Evolutionary conservation across 768 basidiomycete species (phyloP).

Genomic region (Lactifluus pinguis): DNA sequence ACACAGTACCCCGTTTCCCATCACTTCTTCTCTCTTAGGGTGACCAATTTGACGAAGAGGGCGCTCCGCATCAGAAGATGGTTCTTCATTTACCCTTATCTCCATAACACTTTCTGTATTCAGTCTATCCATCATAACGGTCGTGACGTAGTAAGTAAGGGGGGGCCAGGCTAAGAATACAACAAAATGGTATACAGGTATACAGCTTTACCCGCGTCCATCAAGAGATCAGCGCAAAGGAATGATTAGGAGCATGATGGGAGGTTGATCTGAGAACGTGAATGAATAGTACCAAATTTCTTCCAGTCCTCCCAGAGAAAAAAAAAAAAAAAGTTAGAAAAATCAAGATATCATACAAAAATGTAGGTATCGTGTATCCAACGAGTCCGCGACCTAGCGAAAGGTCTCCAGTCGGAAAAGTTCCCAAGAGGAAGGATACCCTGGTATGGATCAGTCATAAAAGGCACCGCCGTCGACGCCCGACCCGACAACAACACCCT

Average conservation of each 20-base stretch:
- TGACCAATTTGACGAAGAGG: constrained; percentile 70
- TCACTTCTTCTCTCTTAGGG: constrained; percentile 35
- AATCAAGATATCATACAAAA: constrained; percentile 7
- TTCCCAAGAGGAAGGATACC: constrained; percentile 1
- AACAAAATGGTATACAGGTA: constrained; percentile 28
- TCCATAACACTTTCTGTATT: constrained; percentile 24
- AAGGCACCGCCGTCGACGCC: constrained; percentile 63
- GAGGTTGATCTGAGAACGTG: not conserved
- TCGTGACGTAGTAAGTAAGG: constrained; percentile 25
- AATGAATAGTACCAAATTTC: not conserved
- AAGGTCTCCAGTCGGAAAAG: not conserved
- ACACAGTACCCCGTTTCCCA: not conserved
- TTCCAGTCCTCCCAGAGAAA: not conserved
- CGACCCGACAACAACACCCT: constrained; percentile 47
- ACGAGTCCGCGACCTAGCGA: constrained; percentile 4
- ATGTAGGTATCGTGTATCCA: constrained; percentile 15
- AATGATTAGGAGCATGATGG: not conserved
- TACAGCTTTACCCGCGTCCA: constrained; percentile 18
- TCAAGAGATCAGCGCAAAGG: not conserved
- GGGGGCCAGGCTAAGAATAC: constrained; percentile 33
- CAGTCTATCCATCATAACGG: constrained; percentile 25
- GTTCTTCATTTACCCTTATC: constrained; percentile 43
- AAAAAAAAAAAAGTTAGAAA: not conserved
- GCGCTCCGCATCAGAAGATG: constrained; percentile 84
- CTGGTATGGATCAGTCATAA: constrained; percentile 9